Base-by-base conservation (phyloP, 2,329 filamentous ascomycete genomes). In the Pseudogymnoascus sp. region DNA sequence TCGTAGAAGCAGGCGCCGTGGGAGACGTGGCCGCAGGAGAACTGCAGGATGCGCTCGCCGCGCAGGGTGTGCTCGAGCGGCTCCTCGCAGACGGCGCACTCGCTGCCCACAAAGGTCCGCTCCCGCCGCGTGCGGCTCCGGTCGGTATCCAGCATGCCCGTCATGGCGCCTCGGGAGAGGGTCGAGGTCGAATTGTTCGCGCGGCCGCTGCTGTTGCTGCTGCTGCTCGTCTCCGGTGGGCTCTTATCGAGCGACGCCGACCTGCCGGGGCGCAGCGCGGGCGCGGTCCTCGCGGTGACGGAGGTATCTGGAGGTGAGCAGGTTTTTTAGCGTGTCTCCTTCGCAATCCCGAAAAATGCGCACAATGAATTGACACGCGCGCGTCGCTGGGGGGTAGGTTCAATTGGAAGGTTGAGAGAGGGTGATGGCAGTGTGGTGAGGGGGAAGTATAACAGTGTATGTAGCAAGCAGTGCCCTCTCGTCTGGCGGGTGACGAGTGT, bases 1-100 rank as follows among this genome's bases (percentile, higher is more conserved):
- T 99, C 95, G 78, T 98, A 98, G 74, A 99, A 98, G 77, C 95
- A 99, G 37, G 93, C 95, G 76, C 98, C 95, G 74, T 99, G 95
- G 10, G 93, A 92, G 65, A 99, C 93, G 76, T 99, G 95, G n/a
- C 88, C 85, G 77, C 95, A 99, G 5, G 93, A 96, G 72, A 99
- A 95, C 74, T 98, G 95, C 62, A 99, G 81, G 66, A 99, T 92
- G 68, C 92, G 87, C 78, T 99, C 95, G 65, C 95, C 95, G 60
- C 90, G 89, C 56, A 99, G 82, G 3, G 92, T 99, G 75, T 98
- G 93, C 76, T 98, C 95, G 66, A 99, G 79, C 2, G 93, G 93
- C 78, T 99, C 95, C 75, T 99, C 95, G 74, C 95, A 99, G 14
- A 97, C 93, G 60, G 93, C 90, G 77, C 95, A 99, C 78, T 96